Evolutionary conservation across 306 rosid genomes (phyloP).

Genomic region (Vigna angularis): DNA sequence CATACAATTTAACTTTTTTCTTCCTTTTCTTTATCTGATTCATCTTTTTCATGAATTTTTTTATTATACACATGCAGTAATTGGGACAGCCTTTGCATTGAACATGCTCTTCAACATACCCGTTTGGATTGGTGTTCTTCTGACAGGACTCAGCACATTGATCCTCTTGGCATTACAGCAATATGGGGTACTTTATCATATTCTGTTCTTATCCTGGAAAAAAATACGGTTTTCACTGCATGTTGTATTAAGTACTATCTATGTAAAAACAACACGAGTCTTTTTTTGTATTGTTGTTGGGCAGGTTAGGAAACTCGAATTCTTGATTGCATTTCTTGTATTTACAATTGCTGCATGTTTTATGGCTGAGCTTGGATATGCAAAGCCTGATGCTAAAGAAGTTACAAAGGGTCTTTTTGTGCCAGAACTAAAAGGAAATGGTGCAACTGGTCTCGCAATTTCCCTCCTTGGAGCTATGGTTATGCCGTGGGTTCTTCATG

Average conservation of each 20-base stretch:
- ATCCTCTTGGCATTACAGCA: slow-evolving; percentile 78
- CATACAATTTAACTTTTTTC: background rate
- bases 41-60: slow-evolving; percentile 42
- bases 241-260: slow-evolving; percentile 5
- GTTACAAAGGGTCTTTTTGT: slow-evolving; percentile 80
- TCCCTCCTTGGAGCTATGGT: slow-evolving; percentile 99
- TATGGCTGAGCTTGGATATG: slow-evolving; percentile 88
- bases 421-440: slow-evolving; percentile 88
- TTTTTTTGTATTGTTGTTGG: slow-evolving; percentile 27
- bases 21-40: slow-evolving; percentile 2
- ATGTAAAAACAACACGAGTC: slow-evolving; percentile 15
- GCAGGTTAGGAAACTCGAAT: slow-evolving; percentile 97
- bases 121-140: slow-evolving; percentile 62
- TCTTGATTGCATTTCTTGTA: slow-evolving; percentile 88
- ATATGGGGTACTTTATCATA: slow-evolving; percentile 81
- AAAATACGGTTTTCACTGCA: slow-evolving; percentile 22
- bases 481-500: slow-evolving; percentile 85
- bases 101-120: slow-evolving; percentile 62
- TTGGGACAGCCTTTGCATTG: slow-evolving; percentile 65
- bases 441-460: slow-evolving; percentile 97
- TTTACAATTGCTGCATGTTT: slow-evolving; percentile 92
- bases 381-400: slow-evolving; percentile 77
- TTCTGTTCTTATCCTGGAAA: slow-evolving; percentile 17
- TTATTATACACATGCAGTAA: slow-evolving; percentile 47
- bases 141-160: slow-evolving; percentile 64